phyloP scores from a whole-genome alignment of 495 filamentous ascomycete species.

The Hypoxylon trugodes region DNA sequence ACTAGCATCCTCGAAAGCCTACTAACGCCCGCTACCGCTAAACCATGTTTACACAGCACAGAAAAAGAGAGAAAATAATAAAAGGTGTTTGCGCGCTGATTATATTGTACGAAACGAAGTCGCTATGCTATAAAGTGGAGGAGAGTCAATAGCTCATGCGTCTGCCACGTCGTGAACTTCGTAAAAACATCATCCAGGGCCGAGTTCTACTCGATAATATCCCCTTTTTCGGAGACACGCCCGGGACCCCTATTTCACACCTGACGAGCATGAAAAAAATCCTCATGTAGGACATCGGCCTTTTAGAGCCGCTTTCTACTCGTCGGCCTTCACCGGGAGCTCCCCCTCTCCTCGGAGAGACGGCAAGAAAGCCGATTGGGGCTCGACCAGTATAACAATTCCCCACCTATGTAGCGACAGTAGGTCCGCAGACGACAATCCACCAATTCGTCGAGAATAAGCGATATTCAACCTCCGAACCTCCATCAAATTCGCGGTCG shows the following conservation, averaged over 20 bases:
- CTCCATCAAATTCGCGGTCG: background rate
- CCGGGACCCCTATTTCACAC: background rate
- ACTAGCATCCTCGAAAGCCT: too few relatives aligned
- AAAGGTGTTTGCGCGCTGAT: background rate
- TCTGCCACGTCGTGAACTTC: background rate
- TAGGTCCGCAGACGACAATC: constrained; percentile 5
- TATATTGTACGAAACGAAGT: background rate
- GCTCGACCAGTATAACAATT: constrained; percentile 6
- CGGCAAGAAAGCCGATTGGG: constrained; percentile 28
- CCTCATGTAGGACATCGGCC: constrained; percentile 17
- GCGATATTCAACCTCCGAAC: constrained; percentile 2
- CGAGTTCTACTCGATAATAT: background rate
- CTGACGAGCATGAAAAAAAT: background rate
- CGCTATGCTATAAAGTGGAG: constrained; percentile 17
- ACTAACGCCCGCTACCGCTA: too few relatives aligned
- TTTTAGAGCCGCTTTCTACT: constrained; percentile 4
- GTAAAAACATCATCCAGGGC: constrained; percentile 1
- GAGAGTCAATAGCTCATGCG: constrained; percentile 6
- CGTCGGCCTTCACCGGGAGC: background rate
- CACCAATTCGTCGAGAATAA: constrained; percentile 17
- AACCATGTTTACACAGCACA: too few relatives aligned
- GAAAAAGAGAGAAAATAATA: too few relatives aligned
- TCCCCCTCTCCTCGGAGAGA: constrained; percentile 7
- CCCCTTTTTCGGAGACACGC: background rate
- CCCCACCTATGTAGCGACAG: constrained; percentile 18